These are phyloP conservation scores for Cylindrodendrum hubeiense DNA, from an alignment of 2,329 filamentous ascomycete species.

Conservation along the genomic window DNA sequence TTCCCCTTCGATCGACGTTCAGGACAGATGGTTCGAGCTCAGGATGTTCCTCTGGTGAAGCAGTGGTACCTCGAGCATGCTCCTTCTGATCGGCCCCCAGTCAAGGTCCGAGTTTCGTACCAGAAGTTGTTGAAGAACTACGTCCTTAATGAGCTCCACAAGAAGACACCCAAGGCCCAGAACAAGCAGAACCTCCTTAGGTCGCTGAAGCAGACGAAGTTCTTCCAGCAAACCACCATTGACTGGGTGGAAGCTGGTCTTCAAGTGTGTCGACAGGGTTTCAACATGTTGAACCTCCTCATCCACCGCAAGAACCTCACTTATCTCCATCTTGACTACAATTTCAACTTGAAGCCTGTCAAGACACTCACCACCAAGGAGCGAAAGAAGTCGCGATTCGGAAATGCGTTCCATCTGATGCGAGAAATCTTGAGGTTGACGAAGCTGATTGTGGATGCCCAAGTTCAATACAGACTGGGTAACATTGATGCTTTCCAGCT, in stretches of 20 bases:
- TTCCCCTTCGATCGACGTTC: slow-evolving; percentile 96
- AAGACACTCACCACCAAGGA: slow-evolving; percentile 99
- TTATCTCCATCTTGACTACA: slow-evolving; percentile 98
- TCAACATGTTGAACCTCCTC: slow-evolving; percentile 98
- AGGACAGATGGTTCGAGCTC: slow-evolving; percentile 94
- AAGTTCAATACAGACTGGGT: slow-evolving; percentile 96
- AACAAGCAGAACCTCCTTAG: slow-evolving; percentile 93
- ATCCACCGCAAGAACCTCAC: slow-evolving; percentile 99
- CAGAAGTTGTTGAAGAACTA: slow-evolving; percentile 97
- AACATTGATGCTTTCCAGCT: slow-evolving; percentile 99
- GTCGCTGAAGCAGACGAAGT: slow-evolving; percentile 95
- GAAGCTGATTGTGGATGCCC: slow-evolving; percentile 97
- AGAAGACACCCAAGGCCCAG: slow-evolving; percentile 93
- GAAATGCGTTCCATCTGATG: slow-evolving; percentile 99
- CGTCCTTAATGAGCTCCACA: slow-evolving; percentile 96
- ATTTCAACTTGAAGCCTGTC: slow-evolving; percentile 99
- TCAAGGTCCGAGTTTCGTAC: slow-evolving; percentile 98
- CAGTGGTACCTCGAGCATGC: slow-evolving; percentile 99
- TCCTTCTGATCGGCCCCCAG: slow-evolving; percentile 84
- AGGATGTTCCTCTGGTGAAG: slow-evolving; percentile 96
- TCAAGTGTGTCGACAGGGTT: slow-evolving; percentile 97
- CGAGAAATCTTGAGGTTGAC: slow-evolving; percentile 95
- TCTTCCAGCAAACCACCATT: slow-evolving; percentile 99
- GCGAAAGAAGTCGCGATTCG: slow-evolving; percentile 98
- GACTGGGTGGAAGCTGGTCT: slow-evolving; percentile 99